Evolutionary conservation across 768 basidiomycete species (phyloP).

Genomic region (Agrocybe praecox): DNA sequence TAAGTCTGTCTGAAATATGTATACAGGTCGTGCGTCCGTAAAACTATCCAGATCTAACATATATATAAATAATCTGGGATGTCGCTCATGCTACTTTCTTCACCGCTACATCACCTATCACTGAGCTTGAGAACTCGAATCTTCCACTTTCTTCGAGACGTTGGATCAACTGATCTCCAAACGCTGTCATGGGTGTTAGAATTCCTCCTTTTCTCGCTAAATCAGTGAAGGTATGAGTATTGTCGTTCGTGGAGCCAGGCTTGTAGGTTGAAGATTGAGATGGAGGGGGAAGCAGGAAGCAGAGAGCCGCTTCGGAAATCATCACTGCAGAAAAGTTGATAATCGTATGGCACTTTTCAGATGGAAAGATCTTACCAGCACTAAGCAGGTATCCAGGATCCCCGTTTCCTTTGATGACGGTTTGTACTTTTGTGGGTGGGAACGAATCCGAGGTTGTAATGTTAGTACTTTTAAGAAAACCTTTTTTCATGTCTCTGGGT

Average conservation of each 20-base stretch:
- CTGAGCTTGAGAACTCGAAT: conserved; percentile 57
- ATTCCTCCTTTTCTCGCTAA: conserved; percentile 71
- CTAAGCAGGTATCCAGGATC: conserved; percentile 78
- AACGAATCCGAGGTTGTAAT: conserved; percentile 62
- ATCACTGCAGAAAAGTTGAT: conserved; percentile 47
- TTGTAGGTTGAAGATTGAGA: conserved; percentile 22
- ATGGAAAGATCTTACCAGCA: conserved; percentile 40
- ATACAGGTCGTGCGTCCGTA: neutral
- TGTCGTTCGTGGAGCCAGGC: conserved; percentile 15
- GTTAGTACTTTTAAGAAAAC: conserved; percentile 67
- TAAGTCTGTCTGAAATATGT: neutral
- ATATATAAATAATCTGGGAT: neutral
- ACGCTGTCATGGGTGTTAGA: conserved; percentile 80
- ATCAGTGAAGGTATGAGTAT: conserved; percentile 52
- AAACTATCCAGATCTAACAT: neutral
- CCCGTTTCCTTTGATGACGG: conserved; percentile 63
- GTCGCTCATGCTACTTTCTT: conserved; percentile 8
- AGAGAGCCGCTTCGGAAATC: conserved; percentile 79
- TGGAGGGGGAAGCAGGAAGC: conserved; percentile 53
- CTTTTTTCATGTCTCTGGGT: conserved; percentile 56
- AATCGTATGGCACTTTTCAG: neutral
- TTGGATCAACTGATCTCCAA: conserved; percentile 75
- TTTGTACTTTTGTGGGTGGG: conserved; percentile 54
- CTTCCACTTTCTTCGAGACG: conserved; percentile 61
- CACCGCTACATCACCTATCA: conserved; percentile 24